Evolutionary conservation across 2,329 filamentous ascomycete genomes (phyloP).

Genomic region (Aspergillus sergii): DNA sequence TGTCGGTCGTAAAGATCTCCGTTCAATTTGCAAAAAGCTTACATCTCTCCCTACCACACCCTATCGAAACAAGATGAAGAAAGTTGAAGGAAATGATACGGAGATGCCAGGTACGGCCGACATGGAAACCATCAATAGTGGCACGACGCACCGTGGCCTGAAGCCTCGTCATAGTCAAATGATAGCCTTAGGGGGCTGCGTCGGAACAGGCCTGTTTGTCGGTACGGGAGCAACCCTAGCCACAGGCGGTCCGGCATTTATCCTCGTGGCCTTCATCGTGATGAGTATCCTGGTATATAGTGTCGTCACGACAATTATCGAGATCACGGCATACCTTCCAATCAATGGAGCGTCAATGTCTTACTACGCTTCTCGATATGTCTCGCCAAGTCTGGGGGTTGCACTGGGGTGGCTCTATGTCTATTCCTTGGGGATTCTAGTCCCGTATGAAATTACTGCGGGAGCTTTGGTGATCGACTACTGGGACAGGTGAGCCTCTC

Average conservation of each 20-base stretch:
- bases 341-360: constrained; percentile 49
- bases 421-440: constrained; percentile 51
- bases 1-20: no score
- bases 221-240: constrained; percentile 56
- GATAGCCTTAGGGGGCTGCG: constrained; percentile 60
- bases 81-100: no score
- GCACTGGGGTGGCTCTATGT: constrained; percentile 51
- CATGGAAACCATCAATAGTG: no score
- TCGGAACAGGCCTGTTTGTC: constrained; percentile 59
- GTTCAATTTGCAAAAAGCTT: no score
- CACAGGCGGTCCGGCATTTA: constrained; percentile 54
- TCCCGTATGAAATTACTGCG: constrained; percentile 64
- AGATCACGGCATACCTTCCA: constrained; percentile 45
- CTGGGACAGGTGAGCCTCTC: constrained; percentile 48
- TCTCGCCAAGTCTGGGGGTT: constrained; percentile 45
- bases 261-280: constrained; percentile 56
- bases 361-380: constrained; percentile 47
- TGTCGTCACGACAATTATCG: constrained; percentile 50
- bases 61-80: no score
- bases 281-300: constrained; percentile 51
- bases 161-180: constrained; percentile 47
- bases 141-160: constrained; percentile 27
- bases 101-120: no score
- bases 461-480: constrained; percentile 66
- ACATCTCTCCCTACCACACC: no score